Percentiles rank a stretch among this genome's conserved stretches.
phyloP scores from a whole-genome alignment of 2,329 filamentous ascomycete genomes.

The Diaporthe aspalathi region DNA sequence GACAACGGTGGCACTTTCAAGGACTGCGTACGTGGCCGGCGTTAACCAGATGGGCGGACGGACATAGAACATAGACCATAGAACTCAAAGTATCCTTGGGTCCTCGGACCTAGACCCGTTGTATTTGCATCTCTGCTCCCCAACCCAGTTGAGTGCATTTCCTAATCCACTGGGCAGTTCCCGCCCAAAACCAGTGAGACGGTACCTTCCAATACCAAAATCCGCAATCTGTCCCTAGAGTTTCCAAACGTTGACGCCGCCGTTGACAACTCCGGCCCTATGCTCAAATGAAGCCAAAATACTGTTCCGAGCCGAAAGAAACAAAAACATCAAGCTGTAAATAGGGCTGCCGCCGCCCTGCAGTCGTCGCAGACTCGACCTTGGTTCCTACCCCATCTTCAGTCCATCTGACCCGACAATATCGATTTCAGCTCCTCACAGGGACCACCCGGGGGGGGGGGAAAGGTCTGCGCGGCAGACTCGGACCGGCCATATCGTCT shows the following conservation, averaged over 20 bases:
- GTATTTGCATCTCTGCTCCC: conserved; percentile 18
- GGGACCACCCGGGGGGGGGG: not conserved
- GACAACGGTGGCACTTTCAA: conserved; percentile 3
- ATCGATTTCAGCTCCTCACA: not conserved
- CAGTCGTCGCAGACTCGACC: not conserved
- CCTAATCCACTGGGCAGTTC: no score
- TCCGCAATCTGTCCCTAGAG: not conserved
- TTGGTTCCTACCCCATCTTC: not conserved
- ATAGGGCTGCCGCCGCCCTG: not conserved
- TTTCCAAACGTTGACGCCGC: not conserved
- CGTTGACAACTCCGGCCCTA: conserved; percentile 2
- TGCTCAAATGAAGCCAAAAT: not conserved
- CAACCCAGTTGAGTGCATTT: conserved; percentile 23
- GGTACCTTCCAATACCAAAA: not conserved
- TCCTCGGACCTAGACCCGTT: conserved; percentile 28
- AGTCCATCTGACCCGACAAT: not conserved
- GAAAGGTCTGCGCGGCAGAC: not conserved
- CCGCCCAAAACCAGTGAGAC: not conserved
- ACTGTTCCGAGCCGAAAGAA: not conserved
- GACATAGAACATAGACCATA: conserved; percentile 37
- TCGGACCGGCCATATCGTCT: not conserved
- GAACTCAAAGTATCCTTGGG: conserved; percentile 34
- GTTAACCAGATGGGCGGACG: conserved; percentile 13
- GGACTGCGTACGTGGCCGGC: conserved; percentile 30
- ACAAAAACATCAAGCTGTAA: not conserved